Percentiles rank a stretch among this genome's conserved stretches.
Conservation (phyloP, 1,139 yeast genomes). For the Blastobotrys apis region DNA sequence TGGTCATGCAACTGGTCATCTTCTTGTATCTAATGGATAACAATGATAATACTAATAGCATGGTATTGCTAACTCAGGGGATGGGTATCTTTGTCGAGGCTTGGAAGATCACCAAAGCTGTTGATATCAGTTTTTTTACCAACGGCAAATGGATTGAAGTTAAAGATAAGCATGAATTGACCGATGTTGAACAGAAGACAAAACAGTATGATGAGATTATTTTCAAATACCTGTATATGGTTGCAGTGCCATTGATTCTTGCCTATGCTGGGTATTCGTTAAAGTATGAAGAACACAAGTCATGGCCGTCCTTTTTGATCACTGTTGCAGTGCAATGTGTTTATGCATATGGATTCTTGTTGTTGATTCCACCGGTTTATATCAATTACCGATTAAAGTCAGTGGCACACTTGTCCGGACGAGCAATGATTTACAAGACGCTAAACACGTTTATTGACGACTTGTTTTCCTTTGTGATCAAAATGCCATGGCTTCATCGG, state of each 20-base stretch:
- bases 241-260: slow-evolving; percentile 37
- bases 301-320: slow-evolving; percentile 42
- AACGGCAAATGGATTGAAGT: slow-evolving; percentile 24
- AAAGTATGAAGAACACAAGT: slow-evolving; percentile 39
- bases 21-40: slow-evolving; percentile 38
- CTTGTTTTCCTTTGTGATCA: slow-evolving; percentile 41
- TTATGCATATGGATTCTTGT: slow-evolving; percentile 41
- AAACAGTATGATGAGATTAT: slow-evolving; percentile 42
- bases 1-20: slow-evolving; percentile 40
- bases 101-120: slow-evolving; percentile 41
- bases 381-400: slow-evolving; percentile 41
- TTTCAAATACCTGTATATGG: slow-evolving; percentile 38
- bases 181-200: slow-evolving; percentile 39
- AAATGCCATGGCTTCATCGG: slow-evolving; percentile 40
- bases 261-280: slow-evolving; percentile 39
- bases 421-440: slow-evolving; percentile 41
- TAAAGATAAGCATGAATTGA: slow-evolving; percentile 36
- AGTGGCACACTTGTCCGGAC: slow-evolving; percentile 42
- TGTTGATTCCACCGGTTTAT: slow-evolving; percentile 40
- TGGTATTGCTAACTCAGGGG: slow-evolving; percentile 40
- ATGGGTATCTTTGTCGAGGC: slow-evolving; percentile 41
- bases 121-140: slow-evolving; percentile 29
- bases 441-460: slow-evolving; percentile 43
- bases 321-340: slow-evolving; percentile 41
- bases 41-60: slow-evolving; percentile 39